A percentile compares a stretch with the other conserved stretches of the same genome.
Conservation (phyloP, 1,139 yeast genomes). For the Nakaseomyces delphensis region DNA sequence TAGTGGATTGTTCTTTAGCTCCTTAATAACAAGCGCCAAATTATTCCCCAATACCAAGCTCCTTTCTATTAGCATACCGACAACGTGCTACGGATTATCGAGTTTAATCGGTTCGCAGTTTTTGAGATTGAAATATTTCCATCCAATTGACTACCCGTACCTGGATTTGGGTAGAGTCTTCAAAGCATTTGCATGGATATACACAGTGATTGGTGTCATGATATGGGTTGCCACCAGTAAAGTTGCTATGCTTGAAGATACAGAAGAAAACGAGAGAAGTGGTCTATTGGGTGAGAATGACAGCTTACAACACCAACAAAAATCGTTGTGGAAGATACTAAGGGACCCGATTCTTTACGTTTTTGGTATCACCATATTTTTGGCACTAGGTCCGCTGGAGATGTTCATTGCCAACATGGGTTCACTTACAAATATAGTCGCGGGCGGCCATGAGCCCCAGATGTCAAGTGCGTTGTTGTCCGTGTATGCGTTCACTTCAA, state of each 20-base stretch:
- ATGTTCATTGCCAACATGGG: slow-evolving; percentile 83
- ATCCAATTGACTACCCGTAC: slow-evolving; percentile 19
- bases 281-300: slow-evolving; percentile 10
- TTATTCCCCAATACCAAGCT: slow-evolving; percentile 69
- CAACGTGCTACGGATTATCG: slow-evolving; percentile 77
- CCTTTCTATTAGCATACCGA: slow-evolving; percentile 79
- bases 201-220: slow-evolving; percentile 46
- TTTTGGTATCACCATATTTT: slow-evolving; percentile 51
- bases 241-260: slow-evolving; percentile 39
- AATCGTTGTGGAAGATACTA: neutral
- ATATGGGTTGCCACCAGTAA: slow-evolving; percentile 58
- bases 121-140: slow-evolving; percentile 39
- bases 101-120: slow-evolving; percentile 47
- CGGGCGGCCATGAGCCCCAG: slow-evolving; percentile 11
- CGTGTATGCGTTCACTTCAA: slow-evolving; percentile 46
- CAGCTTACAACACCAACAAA: slow-evolving; percentile 6
- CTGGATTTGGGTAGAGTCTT: slow-evolving; percentile 50
- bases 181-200: slow-evolving; percentile 47
- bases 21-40: slow-evolving; percentile 75
- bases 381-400: slow-evolving; percentile 79
- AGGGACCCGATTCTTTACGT: slow-evolving; percentile 58
- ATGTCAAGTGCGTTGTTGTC: slow-evolving; percentile 44
- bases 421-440: slow-evolving; percentile 36
- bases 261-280: slow-evolving; percentile 24
- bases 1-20: slow-evolving; percentile 67